A percentile compares a stretch with the other conserved stretches of the same genome.
Conservation (phyloP, 768 basidiomycete genomes). For the Suillus weaverae region DNA sequence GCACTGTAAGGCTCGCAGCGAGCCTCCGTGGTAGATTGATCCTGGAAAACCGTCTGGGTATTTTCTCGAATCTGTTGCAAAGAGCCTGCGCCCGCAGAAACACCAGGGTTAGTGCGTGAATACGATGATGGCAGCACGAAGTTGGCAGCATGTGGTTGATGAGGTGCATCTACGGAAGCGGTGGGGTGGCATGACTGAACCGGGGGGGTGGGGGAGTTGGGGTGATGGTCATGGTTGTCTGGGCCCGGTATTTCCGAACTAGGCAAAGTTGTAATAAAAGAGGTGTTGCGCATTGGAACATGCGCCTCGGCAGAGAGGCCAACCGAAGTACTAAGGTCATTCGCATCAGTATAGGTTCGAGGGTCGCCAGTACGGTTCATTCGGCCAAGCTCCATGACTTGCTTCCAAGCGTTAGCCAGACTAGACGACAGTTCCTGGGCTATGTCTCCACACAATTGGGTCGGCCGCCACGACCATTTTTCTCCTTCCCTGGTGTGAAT, state of each 20-base stretch:
- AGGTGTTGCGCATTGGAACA: too few species aligned
- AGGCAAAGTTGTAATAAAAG: not conserved
- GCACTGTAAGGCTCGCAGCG: not conserved
- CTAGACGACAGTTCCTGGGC: not conserved
- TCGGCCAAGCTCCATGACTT: not conserved
- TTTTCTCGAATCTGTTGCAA: not conserved
- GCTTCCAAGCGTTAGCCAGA: not conserved
- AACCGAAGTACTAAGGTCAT: not conserved
- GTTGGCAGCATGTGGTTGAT: not conserved
- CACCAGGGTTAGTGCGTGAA: not conserved
- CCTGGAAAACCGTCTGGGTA: not conserved
- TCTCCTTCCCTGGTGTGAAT: slow-evolving; percentile 25
- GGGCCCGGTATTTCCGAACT: not conserved
- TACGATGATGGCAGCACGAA: not conserved
- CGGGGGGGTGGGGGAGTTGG: not conserved
- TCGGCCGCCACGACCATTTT: slow-evolving; percentile 22
- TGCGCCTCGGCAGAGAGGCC: not conserved
- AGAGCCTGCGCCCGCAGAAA: not conserved
- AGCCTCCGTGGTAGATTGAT: not conserved
- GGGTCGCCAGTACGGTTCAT: not conserved
- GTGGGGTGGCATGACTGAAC: not conserved
- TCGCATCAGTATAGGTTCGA: not conserved
- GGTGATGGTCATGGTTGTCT: not conserved
- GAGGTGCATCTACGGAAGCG: not conserved
- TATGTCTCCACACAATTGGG: not conserved